phyloP scores from a whole-genome alignment of 2,329 filamentous ascomycete genomes.

The Xylariaceae sp. region DNA sequence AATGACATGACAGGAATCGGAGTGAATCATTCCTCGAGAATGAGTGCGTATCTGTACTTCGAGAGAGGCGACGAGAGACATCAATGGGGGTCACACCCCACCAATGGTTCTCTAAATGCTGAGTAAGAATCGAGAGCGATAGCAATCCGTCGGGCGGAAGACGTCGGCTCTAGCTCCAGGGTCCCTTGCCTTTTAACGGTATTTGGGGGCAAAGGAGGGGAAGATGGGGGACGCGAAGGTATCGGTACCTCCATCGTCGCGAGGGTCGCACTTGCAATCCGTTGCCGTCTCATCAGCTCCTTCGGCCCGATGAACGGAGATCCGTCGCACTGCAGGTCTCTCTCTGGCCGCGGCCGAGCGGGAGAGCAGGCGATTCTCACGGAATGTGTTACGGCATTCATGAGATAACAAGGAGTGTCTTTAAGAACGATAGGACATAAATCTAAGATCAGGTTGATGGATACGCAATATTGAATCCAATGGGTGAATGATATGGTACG shows the following conservation, averaged over 20 bases:
- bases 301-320: not conserved
- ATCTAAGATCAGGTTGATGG: not conserved
- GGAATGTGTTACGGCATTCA: not conserved
- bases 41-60: not conserved
- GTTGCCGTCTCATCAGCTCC: not conserved
- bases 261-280: too few species aligned
- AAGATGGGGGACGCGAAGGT: not conserved
- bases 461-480: too few species aligned
- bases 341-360: not conserved
- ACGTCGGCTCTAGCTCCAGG: too few species aligned
- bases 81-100: slow-evolving; percentile 16
- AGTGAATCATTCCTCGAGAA: not conserved
- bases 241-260: not conserved
- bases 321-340: not conserved
- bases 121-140: not conserved
- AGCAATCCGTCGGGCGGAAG: too few species aligned
- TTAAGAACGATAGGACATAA: not conserved
- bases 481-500: too few species aligned
- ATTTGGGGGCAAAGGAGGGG: slow-evolving; percentile 6
- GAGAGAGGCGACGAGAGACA: not conserved
- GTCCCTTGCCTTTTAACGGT: too few species aligned
- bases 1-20: too few species aligned
- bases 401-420: not conserved
- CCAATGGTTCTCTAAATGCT: not conserved
- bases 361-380: too few species aligned